Evolutionary conservation across 495 filamentous ascomycete species (phyloP).

Genomic region (Penicillium coprophilum): DNA sequence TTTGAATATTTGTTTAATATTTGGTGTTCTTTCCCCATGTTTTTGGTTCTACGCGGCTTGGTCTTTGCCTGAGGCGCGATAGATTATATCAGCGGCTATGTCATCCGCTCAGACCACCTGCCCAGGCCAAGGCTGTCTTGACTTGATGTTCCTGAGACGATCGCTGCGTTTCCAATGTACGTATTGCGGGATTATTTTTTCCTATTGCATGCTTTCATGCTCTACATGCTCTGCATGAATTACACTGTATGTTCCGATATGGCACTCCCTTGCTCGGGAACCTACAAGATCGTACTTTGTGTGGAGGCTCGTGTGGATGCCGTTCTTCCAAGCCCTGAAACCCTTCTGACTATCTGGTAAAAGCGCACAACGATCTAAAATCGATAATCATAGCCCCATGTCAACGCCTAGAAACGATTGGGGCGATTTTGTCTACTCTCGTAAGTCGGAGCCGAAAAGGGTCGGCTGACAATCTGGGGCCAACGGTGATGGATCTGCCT

Average conservation of each 20-base stretch:
- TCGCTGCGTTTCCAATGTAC: conserved; percentile 1
- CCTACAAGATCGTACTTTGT: background rate
- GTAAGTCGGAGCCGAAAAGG: conserved; percentile 8
- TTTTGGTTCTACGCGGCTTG: background rate
- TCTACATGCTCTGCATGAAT: background rate
- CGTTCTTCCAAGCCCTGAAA: background rate
- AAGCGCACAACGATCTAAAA: background rate
- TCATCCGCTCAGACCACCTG: background rate
- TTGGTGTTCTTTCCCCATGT: background rate
- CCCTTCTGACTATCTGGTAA: background rate
- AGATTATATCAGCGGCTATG: background rate
- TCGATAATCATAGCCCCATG: background rate
- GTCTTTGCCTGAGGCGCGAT: background rate
- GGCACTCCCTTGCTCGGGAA: conserved; percentile 4
- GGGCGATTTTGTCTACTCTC: background rate
- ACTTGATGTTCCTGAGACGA: conserved; percentile 1
- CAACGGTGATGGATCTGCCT: conserved; percentile 5
- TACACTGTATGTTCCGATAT: conserved; percentile 4
- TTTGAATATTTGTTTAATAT: conserved; percentile 2
- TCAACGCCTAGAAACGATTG: background rate
- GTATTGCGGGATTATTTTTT: background rate
- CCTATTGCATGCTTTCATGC: conserved; percentile 5
- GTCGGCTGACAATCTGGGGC: conserved; percentile 9
- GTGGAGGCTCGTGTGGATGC: background rate
- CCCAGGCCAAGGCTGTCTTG: background rate